Evolutionary conservation across 1,284 basidiomycete genomes (phyloP), one percentile per base, ranked within the genome.

Genomic region (Apiotrichum domesticum): DNA sequence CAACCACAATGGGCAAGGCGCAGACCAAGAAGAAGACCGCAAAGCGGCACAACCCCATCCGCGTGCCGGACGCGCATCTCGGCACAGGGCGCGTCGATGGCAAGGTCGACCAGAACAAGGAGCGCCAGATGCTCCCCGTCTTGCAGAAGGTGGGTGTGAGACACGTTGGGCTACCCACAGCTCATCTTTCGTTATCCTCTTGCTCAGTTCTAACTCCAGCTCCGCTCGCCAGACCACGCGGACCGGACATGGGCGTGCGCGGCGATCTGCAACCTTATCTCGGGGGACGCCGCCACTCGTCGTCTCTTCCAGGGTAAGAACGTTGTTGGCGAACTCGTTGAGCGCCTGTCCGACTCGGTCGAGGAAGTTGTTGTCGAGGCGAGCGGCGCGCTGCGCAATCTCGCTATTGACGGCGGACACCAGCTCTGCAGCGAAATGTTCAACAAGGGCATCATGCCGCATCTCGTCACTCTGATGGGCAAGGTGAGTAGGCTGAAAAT

Each of bases 371-470:
- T 89, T 8, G 82, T 89, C 8, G 90, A 94, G 73, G 88, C 92
- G 44, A 82, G 84, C 61, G 93, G 92, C 34, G 85, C 90, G 45
- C 76, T 94, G 55, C 82, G 90, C 63, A 97, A 96, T 77, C 77
- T 96, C 32, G 93, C 90, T 66, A 87, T 97, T 67, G 92, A 96
- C 70, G 92, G 90, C 29, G 92, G 92, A 44, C 88, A 88, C 67
- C 90, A 95, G 67, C 88, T 95, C 44, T 93, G 91, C 66, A 88
- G 87, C 3, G 90, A 96, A 75, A 95, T 97, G 90, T 94, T 87
- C 77, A 96, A 97, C 77, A 96, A 96, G 79, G 88, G 88, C 63
- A 85, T 96, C 53, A 79, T 95, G 54, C 80, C 84, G 1, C 88
- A 74, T 51, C 51, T 75, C 29, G 64, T 59, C 13, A 65, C 68